Base-by-base conservation (phyloP, 225 moss, liverwort and hornwort species). In the Takakia lepidozioides region DNA sequence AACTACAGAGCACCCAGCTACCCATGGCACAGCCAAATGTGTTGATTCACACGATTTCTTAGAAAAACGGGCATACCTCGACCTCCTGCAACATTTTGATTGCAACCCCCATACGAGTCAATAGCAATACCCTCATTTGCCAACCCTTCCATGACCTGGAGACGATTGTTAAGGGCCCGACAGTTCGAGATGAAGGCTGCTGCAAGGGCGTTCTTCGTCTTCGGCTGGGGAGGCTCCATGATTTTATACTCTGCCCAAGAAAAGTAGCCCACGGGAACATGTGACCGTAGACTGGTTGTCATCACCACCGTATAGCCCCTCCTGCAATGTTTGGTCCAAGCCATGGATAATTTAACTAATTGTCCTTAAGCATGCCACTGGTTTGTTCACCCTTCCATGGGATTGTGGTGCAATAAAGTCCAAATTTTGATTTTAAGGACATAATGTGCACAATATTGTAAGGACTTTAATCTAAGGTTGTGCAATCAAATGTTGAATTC, bases 171-270 rank as follows among this genome's bases (percentile, higher is more conserved):
- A 43, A 79, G 91, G 19, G 85, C 91, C 35, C 78, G 91, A 49
- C 98, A 98, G 35, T 98, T 98, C 23, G 98, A 98, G 56, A 98
- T 98, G 60, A 98, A 98, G 6, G 91, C 98, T 46, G 83, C 98
- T 50, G 87, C 87, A 48, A 75, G 59, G 18, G 76, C 62, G 8
- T 49, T 38, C 28, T 81, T 74, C 4, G 66, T 65, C 72, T 98
- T 98, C 0, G 18, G 25, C 46, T 54, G 56, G 3, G 76, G 83
- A 22, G 85, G 83, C 25, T 67, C 75, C 98, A 98, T 98, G 5
- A 98, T 65, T 20, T 63, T 62, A 52, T 98, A 98, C 26, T 98
- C 98, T 4, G 83, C 87, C 98, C 98, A 93, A 19, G 93, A 93
- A 44, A 93, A 78, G 53, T 91, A 98, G 23, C 98, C 98, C 19